Evolutionary conservation across 768 basidiomycete genomes (phyloP), one percentile per base, ranked within the genome.

Genomic region (Gymnopilus dilepis): DNA sequence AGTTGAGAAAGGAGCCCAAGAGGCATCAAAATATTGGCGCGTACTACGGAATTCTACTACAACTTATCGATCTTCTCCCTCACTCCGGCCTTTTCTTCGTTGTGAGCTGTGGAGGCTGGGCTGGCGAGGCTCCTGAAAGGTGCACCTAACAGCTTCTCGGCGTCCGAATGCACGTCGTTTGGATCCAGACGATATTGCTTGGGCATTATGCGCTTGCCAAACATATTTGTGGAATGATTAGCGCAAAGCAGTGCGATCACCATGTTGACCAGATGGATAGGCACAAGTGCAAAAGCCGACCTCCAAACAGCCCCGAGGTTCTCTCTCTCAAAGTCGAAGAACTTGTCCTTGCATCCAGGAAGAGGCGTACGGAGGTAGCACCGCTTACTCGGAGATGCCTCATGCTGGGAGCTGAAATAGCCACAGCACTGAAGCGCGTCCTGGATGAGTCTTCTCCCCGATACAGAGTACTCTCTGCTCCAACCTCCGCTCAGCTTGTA

Each of bases 401-500:
- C 84, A 72, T 91, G 88, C 56, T 84, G 70, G 19, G 88, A 74
- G 61, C 77, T 83, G 69, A 82, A 85, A 75, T 82, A 90, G 0
- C 89, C 90, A 69, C 90, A 91, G 71, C 90, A 91, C 7, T 76
- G 73, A 22, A 88, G 75, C 12, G 84, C 75, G 65, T 88, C 82
- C 65, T 92, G 90, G 33, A 93, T 76, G 47, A 84, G 64, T 9
- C 83, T 75, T 12, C 86, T 80, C 15, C 83, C 86, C 3, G 76
- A 65, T 21, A 82, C 77, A 17, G 84, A 83, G 68, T 87, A 86
- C 68, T 82, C 84, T 58, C 84, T 79, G 63, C 83, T 86, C 90
- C 90, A 92, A 12, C 85, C 80, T 60, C 86, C 76, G 69, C 87
- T 85, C 43, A 90, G 77, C 72, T 90, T 91, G 63, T 83, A 78